Percentiles rank a stretch among this genome's conserved stretches.
phyloP scores from a whole-genome alignment of 192 early-diverging fungal genomes.

The Chytriomyces confervae region DNA sequence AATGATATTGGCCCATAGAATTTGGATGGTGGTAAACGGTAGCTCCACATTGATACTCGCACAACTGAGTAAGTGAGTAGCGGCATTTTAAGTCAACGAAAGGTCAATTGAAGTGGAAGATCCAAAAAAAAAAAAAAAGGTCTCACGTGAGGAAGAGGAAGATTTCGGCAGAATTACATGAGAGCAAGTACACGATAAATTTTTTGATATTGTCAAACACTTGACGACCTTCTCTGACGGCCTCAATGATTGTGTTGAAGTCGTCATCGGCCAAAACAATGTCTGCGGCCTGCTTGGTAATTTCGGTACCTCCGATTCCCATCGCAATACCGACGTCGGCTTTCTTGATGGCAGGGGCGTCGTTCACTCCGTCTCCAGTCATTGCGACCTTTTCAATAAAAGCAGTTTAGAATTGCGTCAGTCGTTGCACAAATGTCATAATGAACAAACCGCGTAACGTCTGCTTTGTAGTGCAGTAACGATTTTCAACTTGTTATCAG shows the following conservation, averaged over 20 bases:
- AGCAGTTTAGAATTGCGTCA: neutral
- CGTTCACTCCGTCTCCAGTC: conserved; percentile 96
- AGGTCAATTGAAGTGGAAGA: neutral
- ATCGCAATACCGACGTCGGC: conserved; percentile 97
- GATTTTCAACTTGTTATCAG: conserved; percentile 97
- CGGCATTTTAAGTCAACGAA: conserved; percentile 6
- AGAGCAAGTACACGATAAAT: conserved; percentile 93
- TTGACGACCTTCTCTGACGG: conserved; percentile 89
- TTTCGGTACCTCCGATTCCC: conserved; percentile 95
- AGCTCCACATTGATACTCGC: conserved; percentile 76
- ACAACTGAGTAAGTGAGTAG: conserved; percentile 36
- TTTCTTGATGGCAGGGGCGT: conserved; percentile 94
- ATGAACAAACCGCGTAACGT: conserved; percentile 56
- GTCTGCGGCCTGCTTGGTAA: conserved; percentile 98
- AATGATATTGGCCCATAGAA: conserved; percentile 97
- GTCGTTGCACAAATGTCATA: neutral
- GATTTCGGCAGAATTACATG: conserved; percentile 95
- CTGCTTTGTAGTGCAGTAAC: conserved; percentile 86
- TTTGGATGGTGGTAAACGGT: conserved; percentile 92
- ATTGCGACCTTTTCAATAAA: conserved; percentile 69
- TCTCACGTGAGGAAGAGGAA: conserved; percentile 81
- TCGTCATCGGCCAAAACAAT: conserved; percentile 95
- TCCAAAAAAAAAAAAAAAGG: conserved; percentile 8
- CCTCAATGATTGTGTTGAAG: conserved; percentile 94
- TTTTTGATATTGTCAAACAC: conserved; percentile 99